phyloP scores from a whole-genome alignment of 495 filamentous ascomycete genomes.

The Geoglossum glabrum region DNA sequence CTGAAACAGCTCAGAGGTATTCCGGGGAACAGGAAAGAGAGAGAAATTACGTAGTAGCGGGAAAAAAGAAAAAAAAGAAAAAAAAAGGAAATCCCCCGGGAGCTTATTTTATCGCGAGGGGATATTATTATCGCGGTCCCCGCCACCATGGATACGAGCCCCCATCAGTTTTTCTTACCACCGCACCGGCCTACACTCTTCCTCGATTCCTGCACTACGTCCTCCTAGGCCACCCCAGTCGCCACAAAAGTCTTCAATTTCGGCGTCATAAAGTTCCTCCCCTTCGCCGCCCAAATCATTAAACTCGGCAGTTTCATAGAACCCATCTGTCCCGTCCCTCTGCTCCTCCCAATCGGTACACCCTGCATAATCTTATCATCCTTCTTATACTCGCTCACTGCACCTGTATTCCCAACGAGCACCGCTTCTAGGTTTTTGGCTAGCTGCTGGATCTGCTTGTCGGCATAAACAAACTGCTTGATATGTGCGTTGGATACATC shows the following conservation, averaged over 20 bases:
- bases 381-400: not conserved
- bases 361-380: constrained; percentile 1
- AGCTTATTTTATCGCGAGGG: too few species aligned
- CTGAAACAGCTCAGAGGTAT: too few species aligned
- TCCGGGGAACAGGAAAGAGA: too few species aligned
- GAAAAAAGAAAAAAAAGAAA: too few species aligned
- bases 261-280: not conserved
- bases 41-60: too few species aligned
- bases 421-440: constrained; percentile 19
- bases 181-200: too few species aligned
- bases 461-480: constrained; percentile 16
- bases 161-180: too few species aligned
- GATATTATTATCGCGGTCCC: too few species aligned
- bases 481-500: constrained; percentile 21
- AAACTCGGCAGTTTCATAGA: not conserved
- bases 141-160: too few species aligned
- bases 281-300: not conserved
- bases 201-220: too few species aligned
- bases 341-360: constrained; percentile 1
- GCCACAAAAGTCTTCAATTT: not conserved
- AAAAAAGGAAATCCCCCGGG: too few species aligned
- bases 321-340: constrained; percentile 1
- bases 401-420: constrained; percentile 9
- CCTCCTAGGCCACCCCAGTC: not conserved
- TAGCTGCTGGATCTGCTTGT: constrained; percentile 16